These are phyloP conservation scores for Drechslerella coelobrocha DNA, from an alignment of 2,329 filamentous ascomycete genomes.

Conservation along the genomic window DNA sequence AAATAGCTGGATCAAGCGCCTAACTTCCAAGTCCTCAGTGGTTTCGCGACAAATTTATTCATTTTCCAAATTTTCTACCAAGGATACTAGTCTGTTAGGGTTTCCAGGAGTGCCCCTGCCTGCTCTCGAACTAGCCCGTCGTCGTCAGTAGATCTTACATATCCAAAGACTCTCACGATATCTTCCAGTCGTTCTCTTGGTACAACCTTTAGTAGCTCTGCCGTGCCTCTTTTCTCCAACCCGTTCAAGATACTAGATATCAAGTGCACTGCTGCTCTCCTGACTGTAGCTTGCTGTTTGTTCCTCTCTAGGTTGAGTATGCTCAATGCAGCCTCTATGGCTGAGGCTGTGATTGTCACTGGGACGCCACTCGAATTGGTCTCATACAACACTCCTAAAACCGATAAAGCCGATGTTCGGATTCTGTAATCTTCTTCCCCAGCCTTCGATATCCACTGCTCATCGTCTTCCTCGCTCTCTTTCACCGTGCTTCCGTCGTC, in stretches of 20 bases:
- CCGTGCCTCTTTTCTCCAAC: slow-evolving; percentile 63
- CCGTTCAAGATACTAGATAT: slow-evolving; percentile 69
- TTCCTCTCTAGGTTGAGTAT: slow-evolving; percentile 70
- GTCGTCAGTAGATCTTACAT: slow-evolving; percentile 70
- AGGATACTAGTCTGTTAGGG: slow-evolving; percentile 20
- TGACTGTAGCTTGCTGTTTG: slow-evolving; percentile 68
- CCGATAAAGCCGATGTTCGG: slow-evolving; percentile 71
- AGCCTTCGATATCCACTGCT: slow-evolving; percentile 39
- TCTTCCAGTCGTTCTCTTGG: slow-evolving; percentile 60
- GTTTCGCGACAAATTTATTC: background rate
- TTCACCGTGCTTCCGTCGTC: slow-evolving; percentile 64
- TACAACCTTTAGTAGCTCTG: slow-evolving; percentile 55
- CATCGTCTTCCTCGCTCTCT: slow-evolving; percentile 61
- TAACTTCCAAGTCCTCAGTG: too few species aligned
- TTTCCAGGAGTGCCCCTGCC: slow-evolving; percentile 70
- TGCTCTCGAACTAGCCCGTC: slow-evolving; percentile 74
- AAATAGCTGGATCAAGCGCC: background rate
- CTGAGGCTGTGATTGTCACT: slow-evolving; percentile 63
- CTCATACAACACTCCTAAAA: slow-evolving; percentile 69
- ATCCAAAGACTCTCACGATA: slow-evolving; percentile 68
- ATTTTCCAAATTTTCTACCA: background rate
- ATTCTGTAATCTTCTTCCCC: slow-evolving; percentile 72
- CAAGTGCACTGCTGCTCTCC: slow-evolving; percentile 71
- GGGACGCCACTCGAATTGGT: slow-evolving; percentile 67
- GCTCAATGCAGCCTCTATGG: slow-evolving; percentile 69